Evolutionary conservation across 23 red algal genomes (phyloP).

Genomic region (Gracilaria gracilis): DNA sequence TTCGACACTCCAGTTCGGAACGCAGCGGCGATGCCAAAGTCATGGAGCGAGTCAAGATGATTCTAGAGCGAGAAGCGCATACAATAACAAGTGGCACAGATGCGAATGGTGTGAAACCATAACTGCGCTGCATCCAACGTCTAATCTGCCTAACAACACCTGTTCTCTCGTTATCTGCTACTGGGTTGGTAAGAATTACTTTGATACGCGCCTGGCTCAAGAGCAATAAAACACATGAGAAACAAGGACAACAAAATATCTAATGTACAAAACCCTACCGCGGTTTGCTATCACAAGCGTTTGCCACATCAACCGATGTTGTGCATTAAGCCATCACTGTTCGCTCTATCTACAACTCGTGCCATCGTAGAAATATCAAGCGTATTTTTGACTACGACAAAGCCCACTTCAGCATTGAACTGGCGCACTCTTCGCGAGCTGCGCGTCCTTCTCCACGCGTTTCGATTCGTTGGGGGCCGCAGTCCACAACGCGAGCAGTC

Average conservation of each 20-base stretch:
- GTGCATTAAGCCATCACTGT: no score
- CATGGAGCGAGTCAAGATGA: constrained; percentile 49
- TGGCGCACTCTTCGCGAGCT: not conserved
- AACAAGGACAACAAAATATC: constrained; percentile 10
- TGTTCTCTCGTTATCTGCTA: not conserved
- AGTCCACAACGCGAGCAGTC: constrained; percentile 54
- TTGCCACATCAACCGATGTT: no score
- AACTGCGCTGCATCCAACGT: not conserved
- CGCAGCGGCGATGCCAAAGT: constrained; percentile 10
- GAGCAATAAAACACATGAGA: not conserved
- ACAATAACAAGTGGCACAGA: constrained; percentile 39
- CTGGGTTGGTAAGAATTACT: not conserved
- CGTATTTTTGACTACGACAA: not conserved
- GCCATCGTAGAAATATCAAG: not conserved
- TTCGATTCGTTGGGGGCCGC: constrained; percentile 29
- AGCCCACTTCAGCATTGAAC: constrained; percentile 2
- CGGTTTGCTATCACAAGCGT: not conserved
- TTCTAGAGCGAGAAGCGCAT: constrained; percentile 44
- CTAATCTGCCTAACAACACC: constrained; percentile 37
- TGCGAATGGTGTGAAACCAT: constrained; percentile 58
- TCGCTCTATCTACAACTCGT: no score
- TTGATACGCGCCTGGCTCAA: not conserved
- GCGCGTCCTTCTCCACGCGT: not conserved
- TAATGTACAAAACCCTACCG: not conserved
- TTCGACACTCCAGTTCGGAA: not conserved